phyloP scores from a whole-genome alignment of 1,284 basidiomycete genomes.

The Heliocybe sulcata region DNA sequence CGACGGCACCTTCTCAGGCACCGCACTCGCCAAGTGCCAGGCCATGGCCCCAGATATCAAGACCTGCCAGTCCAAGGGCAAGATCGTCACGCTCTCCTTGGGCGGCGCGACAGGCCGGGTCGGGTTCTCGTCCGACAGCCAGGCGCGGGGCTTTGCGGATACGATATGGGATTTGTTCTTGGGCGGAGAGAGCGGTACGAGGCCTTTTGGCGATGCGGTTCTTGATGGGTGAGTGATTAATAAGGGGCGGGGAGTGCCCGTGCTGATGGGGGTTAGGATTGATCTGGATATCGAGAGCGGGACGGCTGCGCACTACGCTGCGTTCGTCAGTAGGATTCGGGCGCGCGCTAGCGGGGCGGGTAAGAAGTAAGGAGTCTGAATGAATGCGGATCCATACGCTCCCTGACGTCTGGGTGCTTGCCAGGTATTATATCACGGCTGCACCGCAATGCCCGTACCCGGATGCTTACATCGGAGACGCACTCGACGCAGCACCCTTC shows the following conservation, averaged over 20 bases:
- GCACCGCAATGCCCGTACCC: slow-evolving; percentile 66
- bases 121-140: slow-evolving; percentile 40
- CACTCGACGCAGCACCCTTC: slow-evolving; percentile 46
- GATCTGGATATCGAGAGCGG: slow-evolving; percentile 67
- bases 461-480: slow-evolving; percentile 43
- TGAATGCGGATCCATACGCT: no score
- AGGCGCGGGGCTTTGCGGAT: slow-evolving; percentile 45
- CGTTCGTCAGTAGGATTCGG: slow-evolving; percentile 48
- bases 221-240: slow-evolving; percentile 47
- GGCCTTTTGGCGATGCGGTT: slow-evolving; percentile 57
- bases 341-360: slow-evolving; percentile 36
- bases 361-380: slow-evolving; percentile 23
- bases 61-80: slow-evolving; percentile 55
- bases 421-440: slow-evolving; percentile 51
- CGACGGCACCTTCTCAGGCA: slow-evolving; percentile 42
- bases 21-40: slow-evolving; percentile 46
- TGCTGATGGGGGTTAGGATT: slow-evolving; percentile 27
- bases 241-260: neutral
- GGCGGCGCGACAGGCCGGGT: slow-evolving; percentile 53
- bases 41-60: slow-evolving; percentile 49
- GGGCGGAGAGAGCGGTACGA: slow-evolving; percentile 43
- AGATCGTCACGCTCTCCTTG: slow-evolving; percentile 56
- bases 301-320: slow-evolving; percentile 36
- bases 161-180: slow-evolving; percentile 65
- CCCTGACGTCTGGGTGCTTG: no score